Evolutionary conservation across 805 yeast species (phyloP), one percentile per base, ranked within the genome.

Genomic region (Candida chilensis): DNA sequence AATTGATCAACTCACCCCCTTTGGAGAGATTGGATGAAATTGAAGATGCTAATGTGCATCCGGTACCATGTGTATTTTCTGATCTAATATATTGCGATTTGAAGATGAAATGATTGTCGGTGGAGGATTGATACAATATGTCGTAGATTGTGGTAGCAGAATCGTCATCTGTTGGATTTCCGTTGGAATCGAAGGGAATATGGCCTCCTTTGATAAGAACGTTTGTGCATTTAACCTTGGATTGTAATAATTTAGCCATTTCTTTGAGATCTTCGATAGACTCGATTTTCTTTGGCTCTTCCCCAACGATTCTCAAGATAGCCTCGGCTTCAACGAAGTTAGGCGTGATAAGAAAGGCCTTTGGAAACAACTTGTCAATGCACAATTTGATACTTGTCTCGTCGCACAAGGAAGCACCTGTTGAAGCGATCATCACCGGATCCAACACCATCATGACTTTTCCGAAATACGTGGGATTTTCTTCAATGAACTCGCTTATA

Each of bases 201-300:
- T 85, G 95, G 0, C 95, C 95, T 12, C 95, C 95, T 52, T 86
- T 85, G 16, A 85, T 61, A 21, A 85, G 54, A 7, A 85, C 68
- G 38, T 71, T 71, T 5, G 57, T 40, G 35, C 79, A 68, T 2
- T 64, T 60, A 14, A 62, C n/a, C n/a, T n/a, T n/a, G 11, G 25
- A 22, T n/a, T 58, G 50, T 12, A 75, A 60, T 11, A 42, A 33
- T 27, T 47, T 46, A 4, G 75, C 72, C 21, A 65, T 41, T 4
- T 37, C 32, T 30, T 45, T 42, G 34, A 68, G 41, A 22, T 66
- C 73, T 1, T 65, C 65, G n/a, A 67, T 35, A 4, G 60, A 37
- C 2, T 39, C 30, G 6, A 65, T 44, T 2, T 48, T 41, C 5
- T 40, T 26, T 16, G 28, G 37, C 1, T 44, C 39, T 3, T 35